Conservation (phyloP, 2,329 filamentous ascomycete genomes). For the Sporothrix globosa region DNA sequence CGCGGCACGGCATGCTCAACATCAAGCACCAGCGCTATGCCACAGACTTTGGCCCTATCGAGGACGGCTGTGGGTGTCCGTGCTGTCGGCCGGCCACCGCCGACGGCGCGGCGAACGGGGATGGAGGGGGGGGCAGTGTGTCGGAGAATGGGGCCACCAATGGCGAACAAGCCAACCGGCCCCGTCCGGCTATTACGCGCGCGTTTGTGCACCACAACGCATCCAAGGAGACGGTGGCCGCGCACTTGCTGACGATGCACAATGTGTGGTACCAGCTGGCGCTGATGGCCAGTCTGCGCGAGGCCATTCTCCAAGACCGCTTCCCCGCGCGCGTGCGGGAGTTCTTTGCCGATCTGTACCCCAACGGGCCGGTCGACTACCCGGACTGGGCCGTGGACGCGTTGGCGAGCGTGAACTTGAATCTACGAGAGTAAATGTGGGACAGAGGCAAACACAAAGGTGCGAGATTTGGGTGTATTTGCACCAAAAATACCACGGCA, state of each 20-base stretch:
- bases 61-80: constrained; percentile 77
- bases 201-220: constrained; percentile 91
- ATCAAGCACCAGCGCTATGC: constrained; percentile 76
- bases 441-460: background rate
- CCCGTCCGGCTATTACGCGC: constrained; percentile 71
- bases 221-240: constrained; percentile 92
- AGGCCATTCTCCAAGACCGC: constrained; percentile 77
- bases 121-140: background rate
- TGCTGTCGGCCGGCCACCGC: constrained; percentile 65
- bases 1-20: constrained; percentile 78
- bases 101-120: background rate
- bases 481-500: constrained; percentile 13
- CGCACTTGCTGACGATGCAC: constrained; percentile 83
- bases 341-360: constrained; percentile 78
- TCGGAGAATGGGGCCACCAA: background rate
- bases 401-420: constrained; percentile 75
- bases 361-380: constrained; percentile 63
- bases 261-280: constrained; percentile 92
- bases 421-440: constrained; percentile 50
- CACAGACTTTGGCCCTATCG: constrained; percentile 79
- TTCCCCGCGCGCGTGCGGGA: constrained; percentile 76
- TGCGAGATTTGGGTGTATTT: background rate
- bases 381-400: constrained; percentile 86
- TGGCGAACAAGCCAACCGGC: background rate
- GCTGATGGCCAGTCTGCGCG: constrained; percentile 74